Base-by-base conservation (phyloP, 2,329 filamentous ascomycete genomes). In the Ophiostoma montium region DNA sequence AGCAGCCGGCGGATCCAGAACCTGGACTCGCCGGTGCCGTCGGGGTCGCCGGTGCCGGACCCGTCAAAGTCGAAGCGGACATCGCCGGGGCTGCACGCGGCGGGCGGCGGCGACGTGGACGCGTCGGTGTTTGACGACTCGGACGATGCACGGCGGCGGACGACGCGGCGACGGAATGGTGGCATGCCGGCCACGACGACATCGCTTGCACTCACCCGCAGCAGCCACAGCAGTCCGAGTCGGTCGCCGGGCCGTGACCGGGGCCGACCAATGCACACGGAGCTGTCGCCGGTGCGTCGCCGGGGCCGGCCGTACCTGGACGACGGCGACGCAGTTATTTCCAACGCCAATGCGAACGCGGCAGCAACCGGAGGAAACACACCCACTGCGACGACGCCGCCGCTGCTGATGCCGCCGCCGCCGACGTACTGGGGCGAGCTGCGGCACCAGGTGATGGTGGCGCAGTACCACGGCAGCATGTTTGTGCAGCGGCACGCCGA, bases 21-120 rank as follows among this genome's bases (percentile, higher is more conserved):
- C 51, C 61, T 80, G 2, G 74, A 80, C 56, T 75, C 75, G 0
- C 74, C 75, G 2, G 60, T 68, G 16, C 62, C 65, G 2, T 67
- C 72, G 0, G 61, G 70, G 52, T 75, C 72, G 0, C 74, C 75
- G 6, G 59, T 71, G 1, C 60, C 68, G 56, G 63, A 64, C 50
- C 65, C 53, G 48, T 60, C 48, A 46, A 68, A 52, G n/a, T n/a
- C n/a, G n/a, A n/a, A n/a, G n/a, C n/a, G n/a, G n/a, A 56, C 60
- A 18, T 10, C 15, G 16, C 19, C 16, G 35, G 10, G 9, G 18
- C 18, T 4, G 2, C 38, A 6, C 35, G 59, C 62, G 31, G n/a
- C n/a, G n/a, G n/a, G n/a, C n/a, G n/a, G n/a, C n/a, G 61, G 62
- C 32, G 55, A 58, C 3, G 53, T 60, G 11, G 55, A 57, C 48